Evolutionary conservation across 2,329 filamentous ascomycete genomes (phyloP), one percentile per base, ranked within the genome.

Genomic region (Colletotrichum gigasporum): DNA sequence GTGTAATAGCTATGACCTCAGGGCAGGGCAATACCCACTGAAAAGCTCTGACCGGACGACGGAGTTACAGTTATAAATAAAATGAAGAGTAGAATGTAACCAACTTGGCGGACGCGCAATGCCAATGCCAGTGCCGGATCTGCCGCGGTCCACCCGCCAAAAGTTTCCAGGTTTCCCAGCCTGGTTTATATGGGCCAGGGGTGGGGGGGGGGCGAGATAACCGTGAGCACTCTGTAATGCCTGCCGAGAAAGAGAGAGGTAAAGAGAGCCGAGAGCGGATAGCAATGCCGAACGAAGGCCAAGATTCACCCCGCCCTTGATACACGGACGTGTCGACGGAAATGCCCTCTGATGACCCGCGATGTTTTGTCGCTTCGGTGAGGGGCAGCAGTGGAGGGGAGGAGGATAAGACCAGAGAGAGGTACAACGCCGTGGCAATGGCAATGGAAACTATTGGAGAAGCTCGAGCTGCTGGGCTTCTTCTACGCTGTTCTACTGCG

Each of bases 171-270:
- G 39, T 42, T 42, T 54, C 14, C 55, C 61, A 61, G 56, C 61
- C 61, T 34, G 61, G 61, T 54, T 61, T 55, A 61, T 61, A 64
- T 64, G 61, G 56, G 48, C 56, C 61, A 54, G 48, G 37, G 35
- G 8, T 24, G 28, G 39, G 16, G 37, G 44, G 20, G 14, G 39
- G 20, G 5, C 5, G 22, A 3, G 39, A 16, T 30, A 51, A 12
- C 20, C 22, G 37, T 30, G 16, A 14, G 22, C 56, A 48, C 55
- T 48, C 42, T 54, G 20, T 9, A 48, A 61, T 64, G 56, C 56
- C 61, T n/a, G n/a, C n/a, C n/a, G 8, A 35, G 28, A 47, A 7
- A 24, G 39, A 16, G 37, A 54, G 20, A 22, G 39, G 20, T 14
- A 9, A 42, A 3, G 39, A 16, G 47, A 51, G 11, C 20, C 22